These are phyloP conservation scores for Boletus speciosus DNA, from an alignment of 768 basidiomycete species.

Conservation along the genomic window DNA sequence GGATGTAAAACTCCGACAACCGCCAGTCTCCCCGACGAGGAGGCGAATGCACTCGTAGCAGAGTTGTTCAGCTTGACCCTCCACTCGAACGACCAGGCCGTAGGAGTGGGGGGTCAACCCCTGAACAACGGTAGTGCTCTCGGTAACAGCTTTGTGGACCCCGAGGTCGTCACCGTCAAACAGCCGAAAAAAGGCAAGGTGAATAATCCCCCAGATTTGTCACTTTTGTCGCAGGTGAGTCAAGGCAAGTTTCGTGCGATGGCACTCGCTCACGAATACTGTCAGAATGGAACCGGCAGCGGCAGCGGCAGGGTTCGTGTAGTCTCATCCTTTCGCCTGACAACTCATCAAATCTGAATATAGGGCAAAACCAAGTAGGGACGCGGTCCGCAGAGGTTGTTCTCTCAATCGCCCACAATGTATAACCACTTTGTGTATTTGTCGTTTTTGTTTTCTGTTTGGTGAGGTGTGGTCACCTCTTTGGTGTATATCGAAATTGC, in stretches of 20 bases:
- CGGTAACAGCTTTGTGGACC: background rate
- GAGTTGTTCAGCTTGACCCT: slow-evolving; percentile 31
- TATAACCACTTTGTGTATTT: background rate
- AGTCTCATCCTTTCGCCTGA: background rate
- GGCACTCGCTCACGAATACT: background rate
- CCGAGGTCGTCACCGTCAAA: background rate
- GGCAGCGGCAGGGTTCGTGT: slow-evolving; percentile 1
- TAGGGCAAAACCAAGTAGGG: background rate
- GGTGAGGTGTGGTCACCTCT: background rate
- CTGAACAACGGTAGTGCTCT: background rate
- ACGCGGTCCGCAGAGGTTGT: background rate
- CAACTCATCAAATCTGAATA: background rate
- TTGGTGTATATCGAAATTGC: background rate
- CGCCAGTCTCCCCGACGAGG: slow-evolving; percentile 25
- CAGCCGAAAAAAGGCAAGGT: background rate
- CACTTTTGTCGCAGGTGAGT: background rate
- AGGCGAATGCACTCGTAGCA: slow-evolving; percentile 28
- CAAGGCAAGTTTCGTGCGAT: background rate
- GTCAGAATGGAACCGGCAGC: background rate
- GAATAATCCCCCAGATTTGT: background rate
- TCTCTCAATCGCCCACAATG: background rate
- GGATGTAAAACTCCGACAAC: slow-evolving; percentile 29
- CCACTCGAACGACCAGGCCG: slow-evolving; percentile 1
- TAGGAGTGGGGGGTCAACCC: slow-evolving; percentile 7
- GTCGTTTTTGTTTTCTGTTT: background rate